Conservation (phyloP, 179 eudicot species). For the Amaranthus tricolor region DNA sequence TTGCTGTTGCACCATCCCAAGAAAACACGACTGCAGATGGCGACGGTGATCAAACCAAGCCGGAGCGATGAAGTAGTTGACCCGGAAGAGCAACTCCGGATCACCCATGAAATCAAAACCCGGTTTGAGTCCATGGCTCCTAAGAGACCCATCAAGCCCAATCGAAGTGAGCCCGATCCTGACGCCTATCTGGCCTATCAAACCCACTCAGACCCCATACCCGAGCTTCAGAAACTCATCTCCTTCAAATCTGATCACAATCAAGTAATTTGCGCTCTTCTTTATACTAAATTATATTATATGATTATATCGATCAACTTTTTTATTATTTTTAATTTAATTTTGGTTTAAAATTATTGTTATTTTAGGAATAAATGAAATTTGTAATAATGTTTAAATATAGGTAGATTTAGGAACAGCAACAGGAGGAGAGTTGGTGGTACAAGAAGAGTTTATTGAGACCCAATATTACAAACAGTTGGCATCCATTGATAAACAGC, state of each 20-base stretch:
- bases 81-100: slow-evolving; percentile 40
- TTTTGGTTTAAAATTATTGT: not conserved
- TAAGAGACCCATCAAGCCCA: slow-evolving; percentile 55
- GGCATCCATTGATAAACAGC: slow-evolving; percentile 61
- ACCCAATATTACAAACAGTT: slow-evolving; percentile 57
- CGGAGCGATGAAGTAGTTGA: slow-evolving; percentile 70
- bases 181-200: slow-evolving; percentile 20
- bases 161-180: slow-evolving; percentile 64
- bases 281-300: not conserved
- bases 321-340: not conserved
- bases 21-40: not conserved
- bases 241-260: slow-evolving; percentile 40
- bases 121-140: slow-evolving; percentile 51
- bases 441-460: slow-evolving; percentile 60
- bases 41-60: slow-evolving; percentile 51
- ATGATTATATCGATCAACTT: not conserved
- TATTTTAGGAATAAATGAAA: too few relatives aligned
- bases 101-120: slow-evolving; percentile 42
- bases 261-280: not conserved
- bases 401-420: slow-evolving; percentile 33
- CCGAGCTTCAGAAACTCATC: slow-evolving; percentile 52
- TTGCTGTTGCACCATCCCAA: not conserved
- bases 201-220: slow-evolving; percentile 24
- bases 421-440: slow-evolving; percentile 16
- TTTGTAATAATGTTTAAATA: not conserved